Evolutionary conservation across 768 basidiomycete species (phyloP).

Genomic region (Chalciporus sphaerocephalus): DNA sequence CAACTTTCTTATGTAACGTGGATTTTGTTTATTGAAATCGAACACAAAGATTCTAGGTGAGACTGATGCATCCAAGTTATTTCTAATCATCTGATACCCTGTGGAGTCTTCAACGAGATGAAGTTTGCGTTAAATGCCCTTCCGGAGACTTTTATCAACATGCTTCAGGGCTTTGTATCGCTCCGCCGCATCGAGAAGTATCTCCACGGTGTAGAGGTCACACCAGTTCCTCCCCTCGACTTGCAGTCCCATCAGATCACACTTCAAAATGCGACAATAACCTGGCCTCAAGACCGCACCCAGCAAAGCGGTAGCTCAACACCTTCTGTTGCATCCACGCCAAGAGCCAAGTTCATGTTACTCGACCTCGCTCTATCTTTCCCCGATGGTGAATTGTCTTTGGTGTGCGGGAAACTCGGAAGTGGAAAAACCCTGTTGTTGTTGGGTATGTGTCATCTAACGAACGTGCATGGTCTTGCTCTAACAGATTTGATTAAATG

Average conservation of each 20-base stretch:
- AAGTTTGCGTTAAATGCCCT: conserved; percentile 83
- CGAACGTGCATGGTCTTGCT: conserved; percentile 4
- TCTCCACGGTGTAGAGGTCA: conserved; percentile 69
- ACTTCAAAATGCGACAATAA: conserved; percentile 81
- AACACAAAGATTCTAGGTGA: conserved; percentile 40
- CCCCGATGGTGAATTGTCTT: conserved; percentile 71
- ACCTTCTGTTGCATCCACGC: conserved; percentile 63
- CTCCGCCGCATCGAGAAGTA: conserved; percentile 90
- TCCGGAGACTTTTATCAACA: conserved; percentile 87
- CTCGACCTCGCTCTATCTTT: conserved; percentile 76
- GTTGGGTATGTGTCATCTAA: conserved; percentile 39
- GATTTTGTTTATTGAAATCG: background rate
- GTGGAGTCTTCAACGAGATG: conserved; percentile 78
- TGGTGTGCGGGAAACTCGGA: conserved; percentile 87
- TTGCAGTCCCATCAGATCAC: conserved; percentile 59
- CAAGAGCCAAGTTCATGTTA: conserved; percentile 73
- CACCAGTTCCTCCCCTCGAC: conserved; percentile 52
- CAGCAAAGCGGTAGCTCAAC: conserved; percentile 39
- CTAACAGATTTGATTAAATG: too few relatives aligned
- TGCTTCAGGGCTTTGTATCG: conserved; percentile 85
- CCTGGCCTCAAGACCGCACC: conserved; percentile 81
- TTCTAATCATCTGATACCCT: conserved; percentile 1
- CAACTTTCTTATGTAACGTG: conserved; percentile 9
- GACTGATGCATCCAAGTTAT: conserved; percentile 1
- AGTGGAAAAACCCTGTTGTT: conserved; percentile 85